These are phyloP conservation scores for Fusarium nygamai DNA, from an alignment of 2,329 filamentous ascomycete genomes.

Conservation along the genomic window DNA sequence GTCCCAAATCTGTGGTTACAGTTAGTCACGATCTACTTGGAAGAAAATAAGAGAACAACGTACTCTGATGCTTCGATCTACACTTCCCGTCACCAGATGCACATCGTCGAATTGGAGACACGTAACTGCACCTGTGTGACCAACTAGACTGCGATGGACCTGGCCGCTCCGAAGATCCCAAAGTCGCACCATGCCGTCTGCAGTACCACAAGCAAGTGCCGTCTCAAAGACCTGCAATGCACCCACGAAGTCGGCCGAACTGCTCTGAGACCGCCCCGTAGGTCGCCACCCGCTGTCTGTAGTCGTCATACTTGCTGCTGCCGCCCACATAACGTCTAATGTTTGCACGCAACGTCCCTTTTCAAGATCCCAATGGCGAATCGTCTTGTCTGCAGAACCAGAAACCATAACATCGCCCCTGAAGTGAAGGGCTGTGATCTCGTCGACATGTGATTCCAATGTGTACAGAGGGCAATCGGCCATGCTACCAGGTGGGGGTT, in stretches of 20 bases:
- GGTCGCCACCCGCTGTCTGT: conserved; percentile 77
- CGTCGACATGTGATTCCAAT: conserved; percentile 88
- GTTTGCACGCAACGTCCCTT: conserved; percentile 98
- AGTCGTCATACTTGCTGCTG: conserved; percentile 75
- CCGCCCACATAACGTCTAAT: conserved; percentile 96
- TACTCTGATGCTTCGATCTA: conserved; percentile 93
- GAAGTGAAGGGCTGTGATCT: conserved; percentile 94
- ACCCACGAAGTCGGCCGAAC: conserved; percentile 89
- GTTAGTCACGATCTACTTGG: conserved; percentile 34
- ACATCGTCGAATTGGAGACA: conserved; percentile 96
- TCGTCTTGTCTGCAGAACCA: conserved; percentile 95
- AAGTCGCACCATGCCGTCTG: conserved; percentile 94
- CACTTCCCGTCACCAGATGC: conserved; percentile 90
- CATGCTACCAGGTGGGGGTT: conserved; percentile 82
- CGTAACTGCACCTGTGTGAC: conserved; percentile 94
- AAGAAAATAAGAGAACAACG: conserved; percentile 52
- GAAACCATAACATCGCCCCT: conserved; percentile 90
- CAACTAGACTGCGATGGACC: conserved; percentile 95
- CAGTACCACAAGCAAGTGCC: conserved; percentile 93
- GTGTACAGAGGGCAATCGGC: conserved; percentile 89
- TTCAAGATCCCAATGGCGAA: conserved; percentile 96
- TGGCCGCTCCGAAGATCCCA: conserved; percentile 98
- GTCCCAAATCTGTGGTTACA: conserved; percentile 87
- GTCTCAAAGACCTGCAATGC: conserved; percentile 96
- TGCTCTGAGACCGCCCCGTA: conserved; percentile 68